phyloP scores from a whole-genome alignment of 1,284 basidiomycete genomes.

The Neonothopanus nambi region DNA sequence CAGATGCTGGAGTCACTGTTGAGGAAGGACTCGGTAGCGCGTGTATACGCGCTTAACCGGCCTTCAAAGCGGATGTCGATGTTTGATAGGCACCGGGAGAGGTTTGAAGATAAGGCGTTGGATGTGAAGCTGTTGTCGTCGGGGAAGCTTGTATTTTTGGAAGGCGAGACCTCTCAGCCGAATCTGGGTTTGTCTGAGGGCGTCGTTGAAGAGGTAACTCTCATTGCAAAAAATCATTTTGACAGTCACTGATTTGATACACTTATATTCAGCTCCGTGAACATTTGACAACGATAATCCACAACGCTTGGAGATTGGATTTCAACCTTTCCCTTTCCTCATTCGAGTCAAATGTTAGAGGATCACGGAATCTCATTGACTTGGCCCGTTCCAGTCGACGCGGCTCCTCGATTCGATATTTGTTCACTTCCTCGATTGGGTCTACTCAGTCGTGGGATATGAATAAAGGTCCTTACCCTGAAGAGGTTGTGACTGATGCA shows the following conservation, averaged over 20 bases:
- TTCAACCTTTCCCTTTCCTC: conserved; percentile 28
- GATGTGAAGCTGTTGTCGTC: conserved; percentile 28
- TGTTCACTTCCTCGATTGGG: conserved; percentile 16
- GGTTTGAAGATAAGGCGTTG: conserved; percentile 32
- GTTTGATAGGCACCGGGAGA: conserved; percentile 24
- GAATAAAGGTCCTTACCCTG: conserved; percentile 13
- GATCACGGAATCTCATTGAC: conserved; percentile 24
- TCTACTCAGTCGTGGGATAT: conserved; percentile 13
- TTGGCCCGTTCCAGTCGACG: conserved; percentile 17
- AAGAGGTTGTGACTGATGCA: conserved; percentile 9
- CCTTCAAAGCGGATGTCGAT: conserved; percentile 15
- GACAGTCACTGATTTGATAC: not conserved
- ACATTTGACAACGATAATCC: conserved; percentile 20
- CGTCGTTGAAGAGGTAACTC: conserved; percentile 11
- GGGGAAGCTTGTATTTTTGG: conserved; percentile 30
- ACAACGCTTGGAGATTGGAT: conserved; percentile 31
- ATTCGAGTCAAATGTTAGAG: conserved; percentile 26
- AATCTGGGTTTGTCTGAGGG: conserved; percentile 27
- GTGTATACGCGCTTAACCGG: conserved; percentile 35
- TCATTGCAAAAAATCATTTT: not conserved
- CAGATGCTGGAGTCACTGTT: conserved; percentile 30
- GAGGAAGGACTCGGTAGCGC: conserved; percentile 24
- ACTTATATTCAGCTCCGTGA: conserved; percentile 3
- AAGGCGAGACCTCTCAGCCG: conserved; percentile 25
- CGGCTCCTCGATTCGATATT: conserved; percentile 1